Base-by-base conservation (phyloP, 208 protist species). In the Acanthamoeba polyphaga region DNA sequence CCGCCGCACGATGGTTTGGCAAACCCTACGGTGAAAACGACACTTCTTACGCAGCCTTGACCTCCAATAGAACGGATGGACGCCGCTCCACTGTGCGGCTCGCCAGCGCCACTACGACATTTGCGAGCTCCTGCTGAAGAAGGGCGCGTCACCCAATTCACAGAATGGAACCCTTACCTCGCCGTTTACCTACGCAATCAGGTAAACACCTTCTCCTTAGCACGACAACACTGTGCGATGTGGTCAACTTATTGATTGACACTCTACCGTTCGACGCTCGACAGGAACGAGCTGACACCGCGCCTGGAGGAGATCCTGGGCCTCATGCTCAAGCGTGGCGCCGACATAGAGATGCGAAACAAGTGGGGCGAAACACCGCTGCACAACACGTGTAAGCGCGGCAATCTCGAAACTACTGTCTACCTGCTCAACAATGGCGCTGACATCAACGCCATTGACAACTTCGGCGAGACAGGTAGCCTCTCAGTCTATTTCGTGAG, bases 71-170 rank as follows among this genome's bases (percentile, higher is more conserved):
- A 80, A 80, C 32, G 72, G 72, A 34, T 80, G 72, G 72, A 80
- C 72, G 32, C 72, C 72, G 10, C 72, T 80, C 13, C 72, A 80
- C 72, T 80, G 12, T 22, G 72, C 72, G 19, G 72, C 72, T 12
- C 29, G 72, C 6, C 29, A 49, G 43, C 43, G 72, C 6, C 72
- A 80, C 72, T 80, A 80, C 72, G 72, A 80, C 34, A 80, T 80
- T 5, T 80, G 72, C 72, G 72, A 80, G 72, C 72, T 80, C 10
- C 72, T 80, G 15, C 72, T 80, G 24, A 80, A 80, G 72, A 80
- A 80, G 72, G 72, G 72, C 10, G 72, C 72, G 6, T 80, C 72
- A 46, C 72, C 72, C 43, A 80, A 80, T 32, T 80, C 72, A 12
- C 72, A 80, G 43, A 80, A 80, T 22, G 72, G 72, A 27, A 80